Evolutionary conservation across 306 rosid species (phyloP).

Genomic region (Lathyrus oleraceus): DNA sequence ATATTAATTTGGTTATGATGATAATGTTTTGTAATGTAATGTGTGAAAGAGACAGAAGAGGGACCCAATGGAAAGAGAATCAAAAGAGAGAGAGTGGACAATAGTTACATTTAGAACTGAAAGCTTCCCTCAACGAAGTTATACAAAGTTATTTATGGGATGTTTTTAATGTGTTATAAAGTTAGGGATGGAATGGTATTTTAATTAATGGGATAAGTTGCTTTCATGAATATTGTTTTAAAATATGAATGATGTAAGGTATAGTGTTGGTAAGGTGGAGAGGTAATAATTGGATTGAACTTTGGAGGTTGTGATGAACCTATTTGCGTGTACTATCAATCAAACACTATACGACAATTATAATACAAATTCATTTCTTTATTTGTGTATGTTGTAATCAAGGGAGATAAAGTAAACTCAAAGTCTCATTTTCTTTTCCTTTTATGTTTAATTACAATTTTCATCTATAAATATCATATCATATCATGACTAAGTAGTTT

Average conservation of each 20-base stretch:
- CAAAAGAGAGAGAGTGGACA: neutral
- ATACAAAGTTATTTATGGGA: neutral
- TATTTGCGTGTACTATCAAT: neutral
- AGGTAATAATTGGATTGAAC: neutral
- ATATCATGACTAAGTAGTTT: no score
- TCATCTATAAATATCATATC: no score
- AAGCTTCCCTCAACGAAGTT: neutral
- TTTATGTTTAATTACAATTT: no score
- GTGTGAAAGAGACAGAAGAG: neutral
- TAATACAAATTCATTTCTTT: neutral
- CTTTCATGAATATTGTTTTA: neutral
- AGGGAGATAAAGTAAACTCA: neutral
- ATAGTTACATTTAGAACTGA: neutral
- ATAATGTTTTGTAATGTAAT: neutral
- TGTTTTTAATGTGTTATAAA: neutral
- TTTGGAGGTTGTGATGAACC: neutral
- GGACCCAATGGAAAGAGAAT: neutral
- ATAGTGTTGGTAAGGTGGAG: neutral
- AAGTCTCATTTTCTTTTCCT: neutral
- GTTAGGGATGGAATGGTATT: neutral
- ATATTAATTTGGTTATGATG: constrained; percentile 7
- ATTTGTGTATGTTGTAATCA: neutral
- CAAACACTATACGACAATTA: neutral
- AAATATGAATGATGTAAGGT: neutral
- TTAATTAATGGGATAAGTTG: neutral